These are phyloP conservation scores for Albifimbria verrucaria DNA, from an alignment of 2,329 filamentous ascomycete species.

Conservation along the genomic window DNA sequence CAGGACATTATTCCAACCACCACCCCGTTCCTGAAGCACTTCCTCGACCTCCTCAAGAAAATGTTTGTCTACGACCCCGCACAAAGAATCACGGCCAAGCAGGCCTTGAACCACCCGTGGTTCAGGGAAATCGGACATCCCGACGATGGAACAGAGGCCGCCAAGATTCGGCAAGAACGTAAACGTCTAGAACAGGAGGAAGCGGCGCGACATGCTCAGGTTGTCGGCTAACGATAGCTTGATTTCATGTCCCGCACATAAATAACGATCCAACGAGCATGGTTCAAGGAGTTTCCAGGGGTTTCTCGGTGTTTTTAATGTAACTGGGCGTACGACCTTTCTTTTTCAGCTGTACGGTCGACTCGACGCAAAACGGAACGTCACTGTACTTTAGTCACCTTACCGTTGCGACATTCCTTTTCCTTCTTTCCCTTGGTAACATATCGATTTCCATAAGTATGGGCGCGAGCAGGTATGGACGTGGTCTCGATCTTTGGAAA, in stretches of 20 bases:
- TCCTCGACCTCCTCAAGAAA: conserved; percentile 61
- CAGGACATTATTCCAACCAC: conserved; percentile 64
- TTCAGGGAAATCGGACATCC: conserved; percentile 61
- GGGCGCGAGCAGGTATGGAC: neutral
- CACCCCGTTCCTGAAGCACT: conserved; percentile 57
- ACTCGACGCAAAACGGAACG: neutral
- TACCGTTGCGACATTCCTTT: neutral
- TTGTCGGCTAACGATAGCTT: conserved; percentile 19
- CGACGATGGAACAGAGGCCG: conserved; percentile 66
- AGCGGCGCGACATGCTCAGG: conserved; percentile 12
- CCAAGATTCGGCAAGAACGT: conserved; percentile 58
- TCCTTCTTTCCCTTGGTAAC: neutral
- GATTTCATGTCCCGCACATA: conserved; percentile 8
- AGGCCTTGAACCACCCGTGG: conserved; percentile 65
- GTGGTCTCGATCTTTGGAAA: neutral
- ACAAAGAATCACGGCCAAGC: conserved; percentile 63
- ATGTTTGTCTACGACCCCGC: conserved; percentile 68
- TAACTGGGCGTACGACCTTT: neutral
- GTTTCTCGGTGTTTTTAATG: neutral
- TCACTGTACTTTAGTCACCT: neutral
- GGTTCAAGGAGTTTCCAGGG: conserved; percentile 3
- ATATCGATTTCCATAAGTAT: neutral
- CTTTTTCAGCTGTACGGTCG: neutral
- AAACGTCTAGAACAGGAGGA: conserved; percentile 39
- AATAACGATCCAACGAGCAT: conserved; percentile 29